Conservation (phyloP, 768 basidiomycete species). For the Sistotremastrum suecicum region DNA sequence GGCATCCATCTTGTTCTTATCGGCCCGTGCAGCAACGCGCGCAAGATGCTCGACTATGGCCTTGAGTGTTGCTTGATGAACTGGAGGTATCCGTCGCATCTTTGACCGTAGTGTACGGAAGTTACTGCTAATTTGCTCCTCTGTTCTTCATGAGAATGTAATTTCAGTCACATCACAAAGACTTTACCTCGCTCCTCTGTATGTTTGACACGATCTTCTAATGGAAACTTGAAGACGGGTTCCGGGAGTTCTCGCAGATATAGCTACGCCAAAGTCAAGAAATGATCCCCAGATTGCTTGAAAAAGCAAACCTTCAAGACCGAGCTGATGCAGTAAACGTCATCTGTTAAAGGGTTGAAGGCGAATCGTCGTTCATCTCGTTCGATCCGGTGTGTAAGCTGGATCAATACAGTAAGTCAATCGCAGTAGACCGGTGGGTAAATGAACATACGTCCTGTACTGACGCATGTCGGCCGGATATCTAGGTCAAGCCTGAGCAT, state of each 20-base stretch:
- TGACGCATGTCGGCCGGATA: slow-evolving; percentile 73
- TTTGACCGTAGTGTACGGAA: slow-evolving; percentile 75
- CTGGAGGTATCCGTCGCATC: slow-evolving; percentile 65
- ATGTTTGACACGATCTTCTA: slow-evolving; percentile 72
- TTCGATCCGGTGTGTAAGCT: slow-evolving; percentile 83
- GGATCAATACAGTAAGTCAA: slow-evolving; percentile 3
- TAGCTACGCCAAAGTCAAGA: slow-evolving; percentile 24
- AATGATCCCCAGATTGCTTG: background rate
- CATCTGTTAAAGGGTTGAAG: slow-evolving; percentile 59
- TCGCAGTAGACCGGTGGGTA: background rate
- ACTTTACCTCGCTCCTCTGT: slow-evolving; percentile 55
- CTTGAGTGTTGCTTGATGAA: slow-evolving; percentile 78
- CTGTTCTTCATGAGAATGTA: slow-evolving; percentile 21
- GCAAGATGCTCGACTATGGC: slow-evolving; percentile 73
- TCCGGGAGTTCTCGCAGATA: slow-evolving; percentile 84
- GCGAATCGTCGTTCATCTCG: slow-evolving; percentile 63
- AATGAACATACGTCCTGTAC: slow-evolving; percentile 54
- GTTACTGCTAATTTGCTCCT: slow-evolving; percentile 54
- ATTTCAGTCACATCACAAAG: background rate
- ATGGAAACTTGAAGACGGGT: slow-evolving; percentile 69
- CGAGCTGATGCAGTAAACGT: slow-evolving; percentile 72
- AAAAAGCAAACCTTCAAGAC: slow-evolving; percentile 55
- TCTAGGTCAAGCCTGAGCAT: slow-evolving; percentile 24
- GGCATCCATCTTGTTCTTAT: slow-evolving; percentile 87
- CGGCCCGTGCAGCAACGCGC: slow-evolving; percentile 46